These are phyloP conservation scores for Kodamaea fukazawae DNA, from an alignment of 805 yeast species.

Conservation along the genomic window DNA sequence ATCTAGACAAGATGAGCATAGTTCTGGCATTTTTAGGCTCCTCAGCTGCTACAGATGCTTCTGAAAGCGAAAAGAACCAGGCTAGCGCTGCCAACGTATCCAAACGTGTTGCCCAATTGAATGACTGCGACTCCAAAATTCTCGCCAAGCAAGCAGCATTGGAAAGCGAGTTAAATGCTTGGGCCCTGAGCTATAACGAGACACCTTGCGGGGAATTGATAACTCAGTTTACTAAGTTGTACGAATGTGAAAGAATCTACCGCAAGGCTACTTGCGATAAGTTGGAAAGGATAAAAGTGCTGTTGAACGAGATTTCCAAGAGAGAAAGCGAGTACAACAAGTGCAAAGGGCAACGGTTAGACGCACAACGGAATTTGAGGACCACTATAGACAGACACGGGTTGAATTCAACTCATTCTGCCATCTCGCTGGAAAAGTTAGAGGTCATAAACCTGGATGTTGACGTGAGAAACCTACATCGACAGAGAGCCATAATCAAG, in stretches of 20 bases:
- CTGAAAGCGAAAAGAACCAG: too few relatives aligned
- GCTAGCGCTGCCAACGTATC: too few relatives aligned
- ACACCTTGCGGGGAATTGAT: slow-evolving; percentile 39
- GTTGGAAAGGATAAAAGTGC: slow-evolving; percentile 42
- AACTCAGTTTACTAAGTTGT: slow-evolving; percentile 38
- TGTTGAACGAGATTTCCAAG: slow-evolving; percentile 45
- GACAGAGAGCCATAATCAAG: slow-evolving; percentile 43
- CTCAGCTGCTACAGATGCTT: too few relatives aligned
- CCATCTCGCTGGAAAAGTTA: slow-evolving; percentile 46
- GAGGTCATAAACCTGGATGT: slow-evolving; percentile 51
- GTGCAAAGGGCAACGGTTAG: slow-evolving; percentile 35
- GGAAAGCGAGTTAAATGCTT: slow-evolving; percentile 36
- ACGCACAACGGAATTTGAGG: slow-evolving; percentile 38
- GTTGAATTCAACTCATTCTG: slow-evolving; percentile 40
- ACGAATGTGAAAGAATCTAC: slow-evolving; percentile 36
- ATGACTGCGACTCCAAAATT: neutral
- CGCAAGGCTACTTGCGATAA: slow-evolving; percentile 39
- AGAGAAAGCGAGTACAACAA: slow-evolving; percentile 48
- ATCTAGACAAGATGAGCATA: too few relatives aligned
- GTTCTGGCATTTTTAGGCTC: too few relatives aligned
- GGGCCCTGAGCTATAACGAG: slow-evolving; percentile 42
- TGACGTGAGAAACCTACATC: slow-evolving; percentile 53
- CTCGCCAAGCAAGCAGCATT: slow-evolving; percentile 36
- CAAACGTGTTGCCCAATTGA: too few relatives aligned
- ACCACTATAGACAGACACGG: slow-evolving; percentile 42